A percentile compares a stretch with the other conserved stretches of the same genome.
These are phyloP conservation scores for Leptoxyphium fumago DNA, from an alignment of 2,329 filamentous ascomycete species.

Conservation along the genomic window DNA sequence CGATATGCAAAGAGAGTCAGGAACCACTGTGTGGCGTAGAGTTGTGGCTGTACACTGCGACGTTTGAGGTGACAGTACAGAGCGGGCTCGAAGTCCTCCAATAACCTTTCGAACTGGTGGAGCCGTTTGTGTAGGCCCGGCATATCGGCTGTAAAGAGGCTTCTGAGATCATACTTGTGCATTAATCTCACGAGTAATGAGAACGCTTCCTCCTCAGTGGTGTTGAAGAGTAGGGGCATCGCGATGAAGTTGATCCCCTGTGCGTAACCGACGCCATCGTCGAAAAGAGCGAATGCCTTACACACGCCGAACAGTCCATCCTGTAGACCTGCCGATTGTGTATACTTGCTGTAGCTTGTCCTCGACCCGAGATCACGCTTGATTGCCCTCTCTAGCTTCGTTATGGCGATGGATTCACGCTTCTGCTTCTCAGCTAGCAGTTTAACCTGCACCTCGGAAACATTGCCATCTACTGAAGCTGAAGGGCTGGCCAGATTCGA, in stretches of 20 bases:
- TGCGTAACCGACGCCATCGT: conserved; percentile 88
- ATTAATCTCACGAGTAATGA: conserved; percentile 84
- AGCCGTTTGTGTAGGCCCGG: conserved; percentile 83
- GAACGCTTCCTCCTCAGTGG: conserved; percentile 96
- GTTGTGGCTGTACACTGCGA: conserved; percentile 70
- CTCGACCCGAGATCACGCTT: conserved; percentile 78
- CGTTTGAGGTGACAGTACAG: conserved; percentile 88
- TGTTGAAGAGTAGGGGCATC: conserved; percentile 94
- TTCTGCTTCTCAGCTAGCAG: conserved; percentile 56
- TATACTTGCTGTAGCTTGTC: conserved; percentile 94
- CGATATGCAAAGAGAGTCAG: conserved; percentile 96
- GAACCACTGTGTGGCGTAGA: conserved; percentile 99
- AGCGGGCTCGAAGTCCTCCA: conserved; percentile 88
- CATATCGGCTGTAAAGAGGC: conserved; percentile 93
- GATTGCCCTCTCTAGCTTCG: conserved; percentile 83
- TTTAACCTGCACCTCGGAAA: conserved; percentile 33
- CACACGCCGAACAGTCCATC: conserved; percentile 90
- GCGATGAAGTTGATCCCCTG: conserved; percentile 98
- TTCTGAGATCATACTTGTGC: conserved; percentile 88
- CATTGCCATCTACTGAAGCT: conserved; percentile 22
- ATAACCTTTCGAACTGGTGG: conserved; percentile 84
- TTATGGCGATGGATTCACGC: conserved; percentile 56
- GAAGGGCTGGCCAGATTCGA: conserved; percentile 52
- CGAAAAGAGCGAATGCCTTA: conserved; percentile 92
- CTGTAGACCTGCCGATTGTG: conserved; percentile 77